Percentiles rank a stretch among this genome's conserved stretches.
Evolutionary conservation across 805 yeast species (phyloP).

Genomic region (Candida endomychidarum): DNA sequence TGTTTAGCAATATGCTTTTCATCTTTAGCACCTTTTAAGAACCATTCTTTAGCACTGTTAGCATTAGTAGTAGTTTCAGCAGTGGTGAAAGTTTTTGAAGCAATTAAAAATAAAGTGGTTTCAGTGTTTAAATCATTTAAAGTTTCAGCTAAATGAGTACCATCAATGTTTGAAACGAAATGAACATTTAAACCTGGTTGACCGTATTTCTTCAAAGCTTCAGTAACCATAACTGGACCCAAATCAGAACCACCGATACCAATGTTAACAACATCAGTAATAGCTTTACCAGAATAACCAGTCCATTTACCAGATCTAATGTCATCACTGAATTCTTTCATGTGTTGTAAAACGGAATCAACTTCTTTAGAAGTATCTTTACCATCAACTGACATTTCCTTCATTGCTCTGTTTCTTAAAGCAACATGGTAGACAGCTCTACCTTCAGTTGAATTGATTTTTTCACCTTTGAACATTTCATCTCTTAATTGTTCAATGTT

Average conservation of each 20-base stretch:
- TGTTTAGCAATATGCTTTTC: slow-evolving; percentile 85
- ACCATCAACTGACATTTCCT: slow-evolving; percentile 87
- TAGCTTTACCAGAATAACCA: slow-evolving; percentile 93
- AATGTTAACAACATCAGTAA: slow-evolving; percentile 92
- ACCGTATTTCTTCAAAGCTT: slow-evolving; percentile 89
- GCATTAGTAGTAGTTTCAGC: slow-evolving; percentile 98
- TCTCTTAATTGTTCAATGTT: slow-evolving; percentile 84
- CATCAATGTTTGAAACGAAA: slow-evolving; percentile 98
- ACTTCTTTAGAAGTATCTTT: slow-evolving; percentile 88
- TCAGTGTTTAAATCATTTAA: slow-evolving; percentile 78
- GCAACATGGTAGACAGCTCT: slow-evolving; percentile 98
- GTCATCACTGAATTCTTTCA: slow-evolving; percentile 90
- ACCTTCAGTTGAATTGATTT: slow-evolving; percentile 93
- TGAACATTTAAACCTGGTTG: slow-evolving; percentile 74
- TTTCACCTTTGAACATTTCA: slow-evolving; percentile 87
- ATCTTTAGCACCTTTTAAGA: slow-evolving; percentile 70
- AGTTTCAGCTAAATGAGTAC: slow-evolving; percentile 94
- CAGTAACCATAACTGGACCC: slow-evolving; percentile 99
- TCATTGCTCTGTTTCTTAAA: slow-evolving; percentile 86
- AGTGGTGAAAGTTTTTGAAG: slow-evolving; percentile 98
- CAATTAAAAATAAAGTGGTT: slow-evolving; percentile 88
- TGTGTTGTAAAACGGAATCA: slow-evolving; percentile 86
- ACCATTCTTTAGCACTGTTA: slow-evolving; percentile 93
- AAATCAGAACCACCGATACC: slow-evolving; percentile 99
- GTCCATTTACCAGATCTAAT: slow-evolving; percentile 94